phyloP scores from a whole-genome alignment of 2,329 filamentous ascomycete species.

The Helicocarpus griseus region DNA sequence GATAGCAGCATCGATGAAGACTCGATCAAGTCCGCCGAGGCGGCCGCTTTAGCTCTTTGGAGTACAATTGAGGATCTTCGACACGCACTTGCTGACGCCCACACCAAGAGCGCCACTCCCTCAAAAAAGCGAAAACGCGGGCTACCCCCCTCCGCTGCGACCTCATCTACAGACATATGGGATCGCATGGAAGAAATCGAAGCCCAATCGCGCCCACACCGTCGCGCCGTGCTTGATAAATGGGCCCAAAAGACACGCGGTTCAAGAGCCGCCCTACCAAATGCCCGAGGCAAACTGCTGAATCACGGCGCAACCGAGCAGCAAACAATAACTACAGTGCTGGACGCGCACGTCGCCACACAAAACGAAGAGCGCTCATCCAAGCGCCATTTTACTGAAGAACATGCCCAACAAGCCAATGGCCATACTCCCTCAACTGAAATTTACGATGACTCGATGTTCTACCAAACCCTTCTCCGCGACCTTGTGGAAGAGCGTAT shows the following conservation, averaged over 20 bases:
- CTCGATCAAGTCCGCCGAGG: conserved; percentile 67
- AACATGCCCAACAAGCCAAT: background rate
- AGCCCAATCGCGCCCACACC: conserved; percentile 45
- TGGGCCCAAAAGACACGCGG: conserved; percentile 75
- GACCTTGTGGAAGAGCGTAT: conserved; percentile 86
- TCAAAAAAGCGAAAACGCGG: conserved; percentile 39
- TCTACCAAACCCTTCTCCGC: conserved; percentile 87
- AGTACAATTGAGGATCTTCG: conserved; percentile 51
- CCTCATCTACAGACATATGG: conserved; percentile 61
- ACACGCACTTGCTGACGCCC: conserved; percentile 28
- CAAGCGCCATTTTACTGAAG: conserved; percentile 19
- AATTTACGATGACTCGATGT: conserved; percentile 88
- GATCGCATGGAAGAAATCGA: conserved; percentile 60
- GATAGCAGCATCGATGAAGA: conserved; percentile 21
- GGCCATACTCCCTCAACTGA: conserved; percentile 26
- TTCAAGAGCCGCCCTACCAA: conserved; percentile 40
- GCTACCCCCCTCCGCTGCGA: conserved; percentile 40
- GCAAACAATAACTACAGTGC: conserved; percentile 40
- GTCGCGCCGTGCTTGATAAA: conserved; percentile 69
- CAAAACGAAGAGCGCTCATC: conserved; percentile 25
- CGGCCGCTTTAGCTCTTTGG: conserved; percentile 75
- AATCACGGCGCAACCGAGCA: conserved; percentile 41
- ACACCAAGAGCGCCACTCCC: conserved; percentile 22
- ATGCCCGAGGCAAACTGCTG: conserved; percentile 52
- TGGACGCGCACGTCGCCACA: conserved; percentile 36